Evolutionary conservation across 2,329 filamentous ascomycete species (phyloP), one percentile per base, ranked within the genome.

Genomic region (Capronia americana): DNA sequence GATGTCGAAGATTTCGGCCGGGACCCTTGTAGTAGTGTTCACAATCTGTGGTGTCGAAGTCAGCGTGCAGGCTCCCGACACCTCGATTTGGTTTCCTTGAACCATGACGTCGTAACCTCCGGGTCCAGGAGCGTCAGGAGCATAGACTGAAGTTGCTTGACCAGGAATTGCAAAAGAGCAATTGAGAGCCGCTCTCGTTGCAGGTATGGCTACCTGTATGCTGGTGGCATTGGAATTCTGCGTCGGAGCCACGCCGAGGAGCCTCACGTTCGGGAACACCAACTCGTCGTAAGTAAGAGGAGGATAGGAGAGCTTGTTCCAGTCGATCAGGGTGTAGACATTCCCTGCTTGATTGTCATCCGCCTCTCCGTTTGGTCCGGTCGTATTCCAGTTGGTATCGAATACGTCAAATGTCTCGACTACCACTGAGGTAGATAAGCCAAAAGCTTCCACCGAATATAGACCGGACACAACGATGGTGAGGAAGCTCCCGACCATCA

Each of bases 81-180:
- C 32, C 10, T 34, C 32, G 4, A 34, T 34, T 34, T 34, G 32
- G 32, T 34, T 34, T 11, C 32, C 32, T 34, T 34, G 32, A 34
- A 34, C 32, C 32, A 34, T 34, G 32, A 34, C 32, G 32, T 34
- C 32, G 32, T 34, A 34, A 34, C 32, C 32, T 34, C 32, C 32
- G 10, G 32, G 32, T 34, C 32, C 32, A 34, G 32, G 32, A 7
- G 44, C 17, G 20, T 48, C 17, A 23, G 44, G 44, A 11, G 20
- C 44, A 23, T 48, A 48, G 17, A n/a, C 44, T 3, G 17, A 23
- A 20, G 44, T 23, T n/a, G 17, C 44, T 23, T 2, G 17, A 48
- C 44, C 44, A 48, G 44, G 44, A n/a, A 48, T 20, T 11, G 32
- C 32, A n/a, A 48, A 48, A n/a, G 44, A n/a, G 20, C 44, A 48